Evolutionary conservation across 2,329 filamentous ascomycete species (phyloP), one percentile per base, ranked within the genome.

Genomic region (Pleoardoris graminearum): DNA sequence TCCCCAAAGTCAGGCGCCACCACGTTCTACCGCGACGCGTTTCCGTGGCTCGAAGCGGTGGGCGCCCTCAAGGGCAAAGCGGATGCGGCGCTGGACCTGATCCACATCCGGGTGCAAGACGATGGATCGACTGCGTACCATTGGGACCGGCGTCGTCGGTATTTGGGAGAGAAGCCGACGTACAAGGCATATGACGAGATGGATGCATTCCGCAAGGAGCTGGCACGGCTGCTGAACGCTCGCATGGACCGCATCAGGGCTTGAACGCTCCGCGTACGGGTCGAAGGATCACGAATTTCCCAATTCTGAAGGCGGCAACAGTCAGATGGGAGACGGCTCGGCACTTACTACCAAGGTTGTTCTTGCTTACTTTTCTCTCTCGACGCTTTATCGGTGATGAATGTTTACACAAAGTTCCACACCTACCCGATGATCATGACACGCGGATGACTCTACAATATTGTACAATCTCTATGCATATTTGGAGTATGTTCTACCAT

Each of bases 261-360:
- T 14, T 46, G 23, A 16, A 90, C 7, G 16, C 23, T 95, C 74
- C 91, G 96, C 71, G 90, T 96, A 7, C 89, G 96, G 76, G 91
- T 95, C 75, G 85, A 82, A 35, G 91, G 88, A 1, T 75, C 85
- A 6, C 30, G 30, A 32, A 32, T 6, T 29, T 6, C 11, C 30
- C n/a, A 10, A 12, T 32, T 12, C 27, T 14, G 10, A 32, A 4
- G 11, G n/a, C 30, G 10, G 4, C 10, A 32, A 32, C 30, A 12
- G 4, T 6, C 3, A 12, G 30, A 12, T 12, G 30, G 30, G 4
- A 32, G 11, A 32, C 30, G 30, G 4, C n/a, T 12, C 30, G n/a
- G 12, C 4, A 32, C n/a, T 6, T 32, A 12, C 3, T 12, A 6
- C n/a, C 10, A 32, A 4, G 10, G 30, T 12, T 12, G 12, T 12